Base-by-base conservation (phyloP, 164 flowering plant genomes). In the Berberis vulgaris region DNA sequence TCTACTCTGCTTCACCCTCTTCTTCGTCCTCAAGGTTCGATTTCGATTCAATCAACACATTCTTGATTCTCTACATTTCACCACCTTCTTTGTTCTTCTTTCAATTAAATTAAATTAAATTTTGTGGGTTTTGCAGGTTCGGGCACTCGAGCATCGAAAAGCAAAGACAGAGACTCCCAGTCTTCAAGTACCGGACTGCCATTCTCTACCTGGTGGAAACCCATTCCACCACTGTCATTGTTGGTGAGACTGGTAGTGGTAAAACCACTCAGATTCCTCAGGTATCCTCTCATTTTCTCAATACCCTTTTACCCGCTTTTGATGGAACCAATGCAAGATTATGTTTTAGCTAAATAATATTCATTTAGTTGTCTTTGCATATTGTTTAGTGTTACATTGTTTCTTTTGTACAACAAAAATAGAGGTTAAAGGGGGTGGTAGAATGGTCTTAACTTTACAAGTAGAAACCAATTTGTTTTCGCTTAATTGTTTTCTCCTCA, bases 201-300 rank as follows among this genome's bases (percentile, higher is more conserved):
- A 89, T 94, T 73, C 87, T 91, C 5, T 94, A 94, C 57, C 76
- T 91, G 57, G 91, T 91, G 3, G 99, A 94, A 80, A 84, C 78
- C 65, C 96, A 83, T 55, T 87, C 96, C 62, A 87, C 97, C 49
- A 83, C 89, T 56, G 77, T 94, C 44, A 57, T 94, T 41, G 97
- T 94, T 54, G 99, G 99, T 9, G 96, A 94, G 75, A 94, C 97
- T 13, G 98, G 98, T 12, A 88, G 98, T 59, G 98, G 98, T 8
- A 89, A 91, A 77, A 94, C 97, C 71, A 94, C 98, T 61, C 98
- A 94, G 69, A 88, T 94, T 60, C 97, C 98, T 67, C 98, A 88
- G 92, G 98, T 88, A 50, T 49, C 2, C 12, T 8, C 26, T 3
- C 39, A 38, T 39, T 60, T 7, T 45, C 38, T 47, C 50, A 7